Conservation (phyloP, 768 basidiomycete genomes). For the Auricularia heimuer region DNA sequence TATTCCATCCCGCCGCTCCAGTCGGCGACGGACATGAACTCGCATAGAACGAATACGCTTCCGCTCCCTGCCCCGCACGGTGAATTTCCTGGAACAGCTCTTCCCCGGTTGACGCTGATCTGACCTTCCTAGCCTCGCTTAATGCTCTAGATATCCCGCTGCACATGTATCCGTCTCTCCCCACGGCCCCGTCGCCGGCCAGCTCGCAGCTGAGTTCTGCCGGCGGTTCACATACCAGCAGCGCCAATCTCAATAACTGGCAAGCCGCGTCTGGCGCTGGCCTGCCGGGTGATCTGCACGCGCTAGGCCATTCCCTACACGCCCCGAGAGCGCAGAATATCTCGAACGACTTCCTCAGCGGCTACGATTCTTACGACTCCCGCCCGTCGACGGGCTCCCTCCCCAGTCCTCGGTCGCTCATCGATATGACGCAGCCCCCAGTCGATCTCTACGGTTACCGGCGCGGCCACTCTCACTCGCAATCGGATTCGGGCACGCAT, state of each 20-base stretch:
- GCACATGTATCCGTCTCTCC: neutral
- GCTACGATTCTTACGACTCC: slow-evolving; percentile 2
- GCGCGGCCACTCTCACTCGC: slow-evolving; percentile 2
- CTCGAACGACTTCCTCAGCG: neutral
- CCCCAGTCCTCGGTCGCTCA: neutral
- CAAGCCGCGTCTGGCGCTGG: neutral
- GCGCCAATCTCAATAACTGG: neutral
- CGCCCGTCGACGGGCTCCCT: slow-evolving; percentile 1
- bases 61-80: neutral
- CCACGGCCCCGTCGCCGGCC: neutral
- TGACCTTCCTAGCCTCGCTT: neutral
- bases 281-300: neutral
- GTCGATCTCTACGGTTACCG: neutral
- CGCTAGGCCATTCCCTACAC: neutral
- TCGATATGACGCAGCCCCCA: slow-evolving; percentile 2
- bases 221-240: neutral
- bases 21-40: neutral
- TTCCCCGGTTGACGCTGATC: neutral
- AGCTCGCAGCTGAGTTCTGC: neutral
- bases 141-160: neutral
- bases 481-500: neutral
- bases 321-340: neutral
- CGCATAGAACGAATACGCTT: neutral
- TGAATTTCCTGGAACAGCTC: neutral
- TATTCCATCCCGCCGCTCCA: neutral